Percentiles rank a stretch among this genome's conserved stretches.
Evolutionary conservation across 352 stramenopile species (phyloP).

Genomic region (Blastocystis hominis): DNA sequence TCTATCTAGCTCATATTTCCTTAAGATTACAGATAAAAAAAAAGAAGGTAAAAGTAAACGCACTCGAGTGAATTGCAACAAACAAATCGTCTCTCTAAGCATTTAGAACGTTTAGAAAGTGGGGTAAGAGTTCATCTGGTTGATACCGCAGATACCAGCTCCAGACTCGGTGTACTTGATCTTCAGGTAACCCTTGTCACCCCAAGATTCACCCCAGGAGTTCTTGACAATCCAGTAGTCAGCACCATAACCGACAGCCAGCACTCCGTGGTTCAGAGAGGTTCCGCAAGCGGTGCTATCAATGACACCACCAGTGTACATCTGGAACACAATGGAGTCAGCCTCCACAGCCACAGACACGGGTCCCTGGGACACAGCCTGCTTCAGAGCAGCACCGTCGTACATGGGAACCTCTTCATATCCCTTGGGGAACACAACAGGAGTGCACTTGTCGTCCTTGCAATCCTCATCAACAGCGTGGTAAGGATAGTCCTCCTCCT

Average conservation of each 20-base stretch:
- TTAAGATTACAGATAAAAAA: no score
- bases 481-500: constrained; percentile 88
- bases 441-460: constrained; percentile 57
- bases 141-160: constrained; percentile 73
- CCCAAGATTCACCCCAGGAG: constrained; percentile 83
- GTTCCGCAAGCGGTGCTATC: constrained; percentile 71
- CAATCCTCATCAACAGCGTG: constrained; percentile 69
- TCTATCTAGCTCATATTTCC: no score
- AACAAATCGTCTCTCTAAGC: background rate
- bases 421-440: constrained; percentile 72
- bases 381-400: constrained; percentile 74
- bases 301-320: constrained; percentile 86
- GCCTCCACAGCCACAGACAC: constrained; percentile 85
- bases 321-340: constrained; percentile 83
- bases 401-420: constrained; percentile 75
- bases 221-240: constrained; percentile 92
- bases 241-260: constrained; percentile 83
- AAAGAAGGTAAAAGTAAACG: no score
- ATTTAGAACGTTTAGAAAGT: constrained; percentile 58
- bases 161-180: constrained; percentile 74
- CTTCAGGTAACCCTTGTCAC: constrained; percentile 78
- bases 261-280: constrained; percentile 90
- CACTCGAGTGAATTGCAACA: no score
- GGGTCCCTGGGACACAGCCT: constrained; percentile 80
- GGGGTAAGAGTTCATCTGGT: constrained; percentile 75